A percentile compares a stretch with the other conserved stretches of the same genome.
Conservation (phyloP, 768 basidiomycete species). For the Brasilioporus rufonigricans region DNA sequence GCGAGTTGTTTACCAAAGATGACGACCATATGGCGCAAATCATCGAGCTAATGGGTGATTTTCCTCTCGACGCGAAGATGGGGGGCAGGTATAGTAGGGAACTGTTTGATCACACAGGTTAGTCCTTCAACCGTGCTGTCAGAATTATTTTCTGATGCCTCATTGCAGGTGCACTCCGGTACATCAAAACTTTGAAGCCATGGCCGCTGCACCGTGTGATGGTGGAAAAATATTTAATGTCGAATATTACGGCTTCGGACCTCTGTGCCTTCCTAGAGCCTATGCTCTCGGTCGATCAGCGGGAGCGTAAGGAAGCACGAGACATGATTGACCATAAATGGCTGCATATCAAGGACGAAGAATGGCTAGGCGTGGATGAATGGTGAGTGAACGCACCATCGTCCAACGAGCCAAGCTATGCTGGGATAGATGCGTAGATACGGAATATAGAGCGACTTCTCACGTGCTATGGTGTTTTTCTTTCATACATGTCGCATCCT, state of each 20-base stretch:
- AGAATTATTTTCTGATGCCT: constrained; percentile 1
- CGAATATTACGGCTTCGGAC: constrained; percentile 51
- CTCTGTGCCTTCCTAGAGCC: constrained; percentile 70
- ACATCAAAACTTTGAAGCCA: constrained; percentile 70
- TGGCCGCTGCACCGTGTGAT: constrained; percentile 86
- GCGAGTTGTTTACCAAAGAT: constrained; percentile 83
- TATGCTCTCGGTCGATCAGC: constrained; percentile 72
- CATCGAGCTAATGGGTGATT: constrained; percentile 86
- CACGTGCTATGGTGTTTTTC: constrained; percentile 1
- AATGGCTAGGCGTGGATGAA: constrained; percentile 24
- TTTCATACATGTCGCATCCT: constrained; percentile 9
- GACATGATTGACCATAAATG: constrained; percentile 77
- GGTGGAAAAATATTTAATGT: constrained; percentile 83
- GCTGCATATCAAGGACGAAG: constrained; percentile 47
- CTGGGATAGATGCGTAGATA: constrained; percentile 10
- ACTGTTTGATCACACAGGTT: constrained; percentile 73
- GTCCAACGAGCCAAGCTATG: not conserved
- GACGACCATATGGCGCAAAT: constrained; percentile 97
- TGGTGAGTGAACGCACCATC: constrained; percentile 25
- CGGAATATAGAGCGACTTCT: constrained; percentile 4
- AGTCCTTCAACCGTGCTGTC: constrained; percentile 20
- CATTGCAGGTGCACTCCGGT: constrained; percentile 58
- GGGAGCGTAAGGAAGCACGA: constrained; percentile 63
- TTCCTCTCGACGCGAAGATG: constrained; percentile 69
- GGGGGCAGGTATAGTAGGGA: constrained; percentile 84